phyloP scores from a whole-genome alignment of 2,329 filamentous ascomycete species.

The Colletotrichum lindemuthianum region DNA sequence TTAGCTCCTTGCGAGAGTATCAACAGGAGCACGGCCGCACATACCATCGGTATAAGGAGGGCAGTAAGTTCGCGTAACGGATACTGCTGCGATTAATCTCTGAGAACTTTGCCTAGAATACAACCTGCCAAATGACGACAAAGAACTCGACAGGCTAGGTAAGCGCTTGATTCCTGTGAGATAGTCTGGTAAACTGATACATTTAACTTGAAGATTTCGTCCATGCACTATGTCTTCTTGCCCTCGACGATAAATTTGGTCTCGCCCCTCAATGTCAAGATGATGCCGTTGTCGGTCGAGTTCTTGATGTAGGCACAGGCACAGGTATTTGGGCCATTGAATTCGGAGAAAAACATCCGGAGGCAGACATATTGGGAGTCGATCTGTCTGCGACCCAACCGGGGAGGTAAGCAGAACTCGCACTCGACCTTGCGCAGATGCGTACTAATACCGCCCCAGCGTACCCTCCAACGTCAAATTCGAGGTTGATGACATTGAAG shows the following conservation, averaged over 20 bases:
- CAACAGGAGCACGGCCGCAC: slow-evolving; percentile 43
- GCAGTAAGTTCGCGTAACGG: slow-evolving; percentile 11
- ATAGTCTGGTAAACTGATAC: neutral
- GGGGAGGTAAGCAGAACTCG: slow-evolving; percentile 35
- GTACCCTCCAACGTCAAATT: slow-evolving; percentile 66
- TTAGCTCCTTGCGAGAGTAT: slow-evolving; percentile 39
- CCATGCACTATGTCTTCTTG: slow-evolving; percentile 47
- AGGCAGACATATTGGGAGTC: slow-evolving; percentile 55
- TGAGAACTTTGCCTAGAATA: slow-evolving; percentile 6
- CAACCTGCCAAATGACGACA: slow-evolving; percentile 8
- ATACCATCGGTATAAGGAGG: slow-evolving; percentile 44
- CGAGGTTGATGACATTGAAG: slow-evolving; percentile 64
- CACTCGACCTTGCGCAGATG: neutral
- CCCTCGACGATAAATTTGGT: slow-evolving; percentile 43
- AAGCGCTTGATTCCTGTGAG: neutral
- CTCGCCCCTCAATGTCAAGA: slow-evolving; percentile 38
- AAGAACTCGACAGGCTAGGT: slow-evolving; percentile 22
- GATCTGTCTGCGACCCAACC: slow-evolving; percentile 67
- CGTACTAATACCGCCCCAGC: slow-evolving; percentile 36
- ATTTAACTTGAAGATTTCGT: slow-evolving; percentile 42
- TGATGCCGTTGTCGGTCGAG: slow-evolving; percentile 14
- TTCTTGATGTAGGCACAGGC: slow-evolving; percentile 40
- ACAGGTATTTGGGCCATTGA: slow-evolving; percentile 42
- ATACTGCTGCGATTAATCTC: neutral
- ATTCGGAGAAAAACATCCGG: slow-evolving; percentile 43